These are phyloP conservation scores for Drechslerella coelobrocha DNA, from an alignment of 2,329 filamentous ascomycete genomes.

Conservation along the genomic window DNA sequence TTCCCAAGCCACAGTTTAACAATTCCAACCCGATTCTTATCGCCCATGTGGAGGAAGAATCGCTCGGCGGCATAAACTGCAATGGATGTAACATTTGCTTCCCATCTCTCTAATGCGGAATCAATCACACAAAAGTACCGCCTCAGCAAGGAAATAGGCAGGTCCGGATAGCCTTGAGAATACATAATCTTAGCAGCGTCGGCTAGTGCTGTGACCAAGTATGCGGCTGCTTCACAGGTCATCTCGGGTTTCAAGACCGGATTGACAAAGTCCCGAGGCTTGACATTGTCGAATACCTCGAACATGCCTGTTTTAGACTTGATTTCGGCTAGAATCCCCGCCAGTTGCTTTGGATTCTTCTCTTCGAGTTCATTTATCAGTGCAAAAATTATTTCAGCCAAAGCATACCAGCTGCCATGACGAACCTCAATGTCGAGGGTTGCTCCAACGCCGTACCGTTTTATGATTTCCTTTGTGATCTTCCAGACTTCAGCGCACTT, in stretches of 20 bases:
- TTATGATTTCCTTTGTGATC: conserved; percentile 50
- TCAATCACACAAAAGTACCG: conserved; percentile 52
- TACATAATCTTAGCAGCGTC: conserved; percentile 45
- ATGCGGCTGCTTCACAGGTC: conserved; percentile 68
- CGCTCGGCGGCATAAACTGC: conserved; percentile 42
- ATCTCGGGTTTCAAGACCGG: conserved; percentile 68
- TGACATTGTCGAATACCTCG: conserved; percentile 56
- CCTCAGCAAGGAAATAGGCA: conserved; percentile 22
- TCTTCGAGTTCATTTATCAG: conserved; percentile 28
- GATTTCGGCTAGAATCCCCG: conserved; percentile 34
- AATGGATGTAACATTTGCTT: conserved; percentile 49
- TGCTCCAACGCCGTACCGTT: conserved; percentile 51
- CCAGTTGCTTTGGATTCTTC: conserved; percentile 23
- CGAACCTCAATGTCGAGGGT: conserved; percentile 53
- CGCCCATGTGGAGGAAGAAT: conserved; percentile 45
- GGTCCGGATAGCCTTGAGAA: conserved; percentile 35
- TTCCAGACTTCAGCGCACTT: conserved; percentile 32
- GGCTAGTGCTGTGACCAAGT: conserved; percentile 64
- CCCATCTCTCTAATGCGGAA: conserved; percentile 52
- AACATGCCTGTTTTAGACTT: conserved; percentile 53
- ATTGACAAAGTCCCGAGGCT: conserved; percentile 58
- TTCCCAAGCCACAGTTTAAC: conserved; percentile 48
- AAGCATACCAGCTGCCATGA: conserved; percentile 54
- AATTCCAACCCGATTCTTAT: conserved; percentile 36
- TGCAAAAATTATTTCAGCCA: conserved; percentile 52